phyloP scores from a whole-genome alignment of 768 basidiomycete species.

The Paxillus involutus region DNA sequence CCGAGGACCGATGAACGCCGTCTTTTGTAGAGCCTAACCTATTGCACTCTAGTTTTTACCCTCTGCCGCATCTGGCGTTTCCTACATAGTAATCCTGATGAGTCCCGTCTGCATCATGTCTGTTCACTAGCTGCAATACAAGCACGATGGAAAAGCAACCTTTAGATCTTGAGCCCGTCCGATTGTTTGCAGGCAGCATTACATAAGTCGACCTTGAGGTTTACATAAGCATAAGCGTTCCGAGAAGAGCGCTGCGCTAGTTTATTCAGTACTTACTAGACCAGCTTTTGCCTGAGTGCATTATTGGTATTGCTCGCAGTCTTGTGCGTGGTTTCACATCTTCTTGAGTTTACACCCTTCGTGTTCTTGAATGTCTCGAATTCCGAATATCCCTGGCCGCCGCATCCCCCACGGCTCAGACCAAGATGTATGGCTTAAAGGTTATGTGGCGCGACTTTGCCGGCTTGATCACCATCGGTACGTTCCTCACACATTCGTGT shows the following conservation, averaged over 20 bases:
- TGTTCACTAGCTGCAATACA: constrained; percentile 7
- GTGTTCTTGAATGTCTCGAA: constrained; percentile 42
- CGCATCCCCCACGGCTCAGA: constrained; percentile 55
- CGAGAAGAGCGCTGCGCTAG: too few species aligned
- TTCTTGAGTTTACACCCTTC: not conserved
- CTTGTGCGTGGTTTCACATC: not conserved
- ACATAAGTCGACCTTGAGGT: too few species aligned
- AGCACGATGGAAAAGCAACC: too few species aligned
- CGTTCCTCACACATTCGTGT: constrained; percentile 18
- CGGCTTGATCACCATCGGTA: constrained; percentile 64
- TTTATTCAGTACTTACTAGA: too few species aligned
- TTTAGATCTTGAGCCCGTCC: too few species aligned
- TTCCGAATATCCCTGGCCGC: constrained; percentile 72
- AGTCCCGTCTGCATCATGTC: constrained; percentile 15
- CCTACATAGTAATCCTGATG: constrained; percentile 4
- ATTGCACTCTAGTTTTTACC: constrained; percentile 23
- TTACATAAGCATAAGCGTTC: not conserved
- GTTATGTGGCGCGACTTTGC: constrained; percentile 64
- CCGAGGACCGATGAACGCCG: constrained; percentile 74
- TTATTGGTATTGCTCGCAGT: not conserved
- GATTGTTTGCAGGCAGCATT: too few species aligned
- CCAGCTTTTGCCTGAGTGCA: too few species aligned
- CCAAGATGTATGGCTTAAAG: constrained; percentile 65
- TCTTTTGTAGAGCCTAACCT: constrained; percentile 24
- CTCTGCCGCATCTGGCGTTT: constrained; percentile 8